Percentiles rank a stretch among this genome's conserved stretches.
Conservation (phyloP, 148 eudicot genomes). For the Camellia lanceoleosa region DNA sequence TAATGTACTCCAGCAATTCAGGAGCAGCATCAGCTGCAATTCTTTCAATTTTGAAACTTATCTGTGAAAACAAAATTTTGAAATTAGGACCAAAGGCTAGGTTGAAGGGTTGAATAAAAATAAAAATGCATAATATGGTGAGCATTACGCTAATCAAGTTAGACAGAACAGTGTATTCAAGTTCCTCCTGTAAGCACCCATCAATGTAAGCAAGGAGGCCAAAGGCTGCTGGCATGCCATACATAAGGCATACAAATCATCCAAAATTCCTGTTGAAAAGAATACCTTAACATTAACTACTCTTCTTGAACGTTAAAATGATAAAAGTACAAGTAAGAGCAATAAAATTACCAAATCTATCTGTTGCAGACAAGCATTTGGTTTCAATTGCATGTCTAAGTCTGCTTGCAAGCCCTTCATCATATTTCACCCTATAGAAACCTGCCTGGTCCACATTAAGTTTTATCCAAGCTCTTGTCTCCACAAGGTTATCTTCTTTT, state of each 20-base stretch:
- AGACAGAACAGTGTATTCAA: conserved; percentile 84
- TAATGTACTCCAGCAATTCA: conserved; percentile 46
- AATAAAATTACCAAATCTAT: conserved; percentile 66
- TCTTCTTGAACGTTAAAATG: background rate
- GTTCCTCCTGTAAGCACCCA: conserved; percentile 82
- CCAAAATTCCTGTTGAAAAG: conserved; percentile 72
- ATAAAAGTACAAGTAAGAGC: background rate
- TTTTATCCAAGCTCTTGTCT: conserved; percentile 60
- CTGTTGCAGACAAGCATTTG: conserved; percentile 61
- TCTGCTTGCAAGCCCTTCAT: conserved; percentile 61
- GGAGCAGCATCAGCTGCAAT: conserved; percentile 88
- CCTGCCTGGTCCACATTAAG: conserved; percentile 87
- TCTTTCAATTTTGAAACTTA: conserved; percentile 62
- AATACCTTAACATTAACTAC: background rate
- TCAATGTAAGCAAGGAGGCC: conserved; percentile 70
- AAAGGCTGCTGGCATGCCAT: conserved; percentile 72
- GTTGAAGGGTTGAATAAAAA: background rate
- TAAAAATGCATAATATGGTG: background rate
- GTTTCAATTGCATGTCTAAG: conserved; percentile 81
- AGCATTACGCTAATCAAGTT: conserved; percentile 68
- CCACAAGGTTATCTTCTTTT: conserved; percentile 3
- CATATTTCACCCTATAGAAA: conserved; percentile 93
- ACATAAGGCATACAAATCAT: conserved; percentile 80
- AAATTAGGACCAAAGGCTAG: conserved; percentile 14
- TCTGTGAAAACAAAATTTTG: conserved; percentile 33